These are phyloP conservation scores for Sphagnum magellanicum DNA, from an alignment of 228 moss, liverwort and hornwort species.

Conservation along the genomic window DNA sequence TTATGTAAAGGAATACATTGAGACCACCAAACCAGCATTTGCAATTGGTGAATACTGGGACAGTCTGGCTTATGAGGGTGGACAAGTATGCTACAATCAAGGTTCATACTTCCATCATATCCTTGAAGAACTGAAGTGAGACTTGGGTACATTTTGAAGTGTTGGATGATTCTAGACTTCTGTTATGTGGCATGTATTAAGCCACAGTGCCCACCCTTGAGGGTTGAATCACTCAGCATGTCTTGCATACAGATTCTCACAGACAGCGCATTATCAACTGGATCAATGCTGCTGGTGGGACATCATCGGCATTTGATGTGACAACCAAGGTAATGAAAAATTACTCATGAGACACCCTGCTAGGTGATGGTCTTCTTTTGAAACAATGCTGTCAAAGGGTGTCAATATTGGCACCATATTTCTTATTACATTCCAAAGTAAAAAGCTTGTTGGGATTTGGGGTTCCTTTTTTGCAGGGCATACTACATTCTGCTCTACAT, in stretches of 20 bases:
- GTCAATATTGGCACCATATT: no score
- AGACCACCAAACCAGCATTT: conserved; percentile 75
- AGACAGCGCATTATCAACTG: conserved; percentile 92
- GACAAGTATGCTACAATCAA: conserved; percentile 90
- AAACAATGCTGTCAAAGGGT: no score
- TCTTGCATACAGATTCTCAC: conserved; percentile 61
- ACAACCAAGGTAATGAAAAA: conserved; percentile 68
- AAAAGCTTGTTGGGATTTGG: no score
- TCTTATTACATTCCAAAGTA: no score
- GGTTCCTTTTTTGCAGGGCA: conserved; percentile 39
- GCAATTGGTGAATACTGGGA: conserved; percentile 97
- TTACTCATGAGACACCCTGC: no score
- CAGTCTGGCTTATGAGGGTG: conserved; percentile 83
- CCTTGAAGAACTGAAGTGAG: no score
- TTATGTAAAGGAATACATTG: conserved; percentile 90
- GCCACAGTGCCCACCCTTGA: no score
- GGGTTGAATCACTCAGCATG: no score
- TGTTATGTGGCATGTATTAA: no score
- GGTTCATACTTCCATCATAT: conserved; percentile 18
- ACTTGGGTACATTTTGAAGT: no score
- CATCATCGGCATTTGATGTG: conserved; percentile 91
- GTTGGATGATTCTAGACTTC: no score
- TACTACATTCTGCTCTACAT: conserved; percentile 88
- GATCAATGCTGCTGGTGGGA: conserved; percentile 91
- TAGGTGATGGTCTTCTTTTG: no score